phyloP scores from a whole-genome alignment of 441 rosid species.

The Populus hybrid region DNA sequence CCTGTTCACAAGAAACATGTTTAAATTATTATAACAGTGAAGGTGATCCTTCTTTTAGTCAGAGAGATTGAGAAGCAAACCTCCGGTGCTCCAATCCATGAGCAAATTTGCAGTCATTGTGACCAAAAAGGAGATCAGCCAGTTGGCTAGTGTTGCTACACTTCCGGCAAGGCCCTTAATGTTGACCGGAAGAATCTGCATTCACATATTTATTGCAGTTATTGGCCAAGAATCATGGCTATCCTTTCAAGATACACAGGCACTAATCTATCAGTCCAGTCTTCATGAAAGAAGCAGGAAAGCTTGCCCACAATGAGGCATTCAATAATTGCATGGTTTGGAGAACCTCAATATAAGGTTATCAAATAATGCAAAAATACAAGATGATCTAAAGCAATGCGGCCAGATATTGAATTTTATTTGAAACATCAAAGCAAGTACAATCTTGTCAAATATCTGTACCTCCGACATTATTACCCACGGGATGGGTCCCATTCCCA shows the following conservation, averaged over 20 bases:
- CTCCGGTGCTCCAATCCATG: slow-evolving; percentile 82
- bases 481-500: slow-evolving; percentile 94
- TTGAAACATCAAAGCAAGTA: background rate
- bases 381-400: background rate
- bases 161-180: slow-evolving; percentile 93
- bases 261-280: background rate
- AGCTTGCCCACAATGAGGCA: background rate
- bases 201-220: background rate
- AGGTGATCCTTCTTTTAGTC: background rate
- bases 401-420: background rate
- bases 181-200: slow-evolving; percentile 84
- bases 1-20: slow-evolving; percentile 33
- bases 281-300: background rate
- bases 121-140: slow-evolving; percentile 52
- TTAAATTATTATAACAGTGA: background rate
- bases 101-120: slow-evolving; percentile 91
- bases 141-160: slow-evolving; percentile 68
- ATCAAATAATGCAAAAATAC: background rate
- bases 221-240: background rate
- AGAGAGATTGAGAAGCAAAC: slow-evolving; percentile 29
- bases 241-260: background rate
- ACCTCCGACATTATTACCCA: slow-evolving; percentile 99
- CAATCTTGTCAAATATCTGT: background rate
- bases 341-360: background rate
- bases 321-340: background rate